phyloP scores from a whole-genome alignment of 2,329 filamentous ascomycete genomes.

The Aureobasidium sp. region DNA sequence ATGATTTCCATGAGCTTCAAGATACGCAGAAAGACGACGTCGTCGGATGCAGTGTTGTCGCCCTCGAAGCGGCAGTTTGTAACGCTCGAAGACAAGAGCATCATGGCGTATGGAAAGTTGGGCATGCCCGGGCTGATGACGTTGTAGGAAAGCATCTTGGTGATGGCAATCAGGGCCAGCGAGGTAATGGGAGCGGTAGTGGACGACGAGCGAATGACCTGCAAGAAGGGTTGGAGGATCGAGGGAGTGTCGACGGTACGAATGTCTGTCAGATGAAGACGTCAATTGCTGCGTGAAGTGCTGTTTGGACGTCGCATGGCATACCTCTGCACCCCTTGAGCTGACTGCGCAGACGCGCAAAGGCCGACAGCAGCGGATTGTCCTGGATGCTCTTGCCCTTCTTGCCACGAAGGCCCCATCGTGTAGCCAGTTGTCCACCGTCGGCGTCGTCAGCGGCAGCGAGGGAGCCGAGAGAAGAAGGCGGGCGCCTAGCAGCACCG shows the following conservation, averaged over 20 bases:
- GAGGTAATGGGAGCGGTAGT: constrained; percentile 96
- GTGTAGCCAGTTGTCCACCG: constrained; percentile 52
- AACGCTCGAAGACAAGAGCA: constrained; percentile 85
- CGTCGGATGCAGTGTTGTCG: constrained; percentile 88
- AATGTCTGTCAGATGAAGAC: constrained; percentile 59
- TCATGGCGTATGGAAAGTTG: constrained; percentile 87
- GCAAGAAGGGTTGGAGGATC: constrained; percentile 85
- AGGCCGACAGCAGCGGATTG: constrained; percentile 91
- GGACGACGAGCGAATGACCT: constrained; percentile 92
- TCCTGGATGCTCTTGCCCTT: constrained; percentile 97
- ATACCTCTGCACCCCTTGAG: constrained; percentile 76
- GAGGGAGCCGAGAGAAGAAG: constrained; percentile 14
- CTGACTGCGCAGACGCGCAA: constrained; percentile 81
- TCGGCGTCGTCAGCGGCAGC: constrained; percentile 15
- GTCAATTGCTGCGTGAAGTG: neutral
- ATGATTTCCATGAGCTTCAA: constrained; percentile 97
- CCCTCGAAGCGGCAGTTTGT: constrained; percentile 98
- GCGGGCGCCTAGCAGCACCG: constrained; percentile 25
- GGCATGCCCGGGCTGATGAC: constrained; percentile 79
- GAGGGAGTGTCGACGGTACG: constrained; percentile 80
- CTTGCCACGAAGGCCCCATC: constrained; percentile 91
- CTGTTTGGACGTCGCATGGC: constrained; percentile 14
- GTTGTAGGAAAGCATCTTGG: constrained; percentile 94
- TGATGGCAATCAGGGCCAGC: constrained; percentile 83
- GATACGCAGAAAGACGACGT: constrained; percentile 90